These are phyloP conservation scores for Platanus orientalis DNA, from an alignment of 164 flowering plant genomes.

Conservation along the genomic window DNA sequence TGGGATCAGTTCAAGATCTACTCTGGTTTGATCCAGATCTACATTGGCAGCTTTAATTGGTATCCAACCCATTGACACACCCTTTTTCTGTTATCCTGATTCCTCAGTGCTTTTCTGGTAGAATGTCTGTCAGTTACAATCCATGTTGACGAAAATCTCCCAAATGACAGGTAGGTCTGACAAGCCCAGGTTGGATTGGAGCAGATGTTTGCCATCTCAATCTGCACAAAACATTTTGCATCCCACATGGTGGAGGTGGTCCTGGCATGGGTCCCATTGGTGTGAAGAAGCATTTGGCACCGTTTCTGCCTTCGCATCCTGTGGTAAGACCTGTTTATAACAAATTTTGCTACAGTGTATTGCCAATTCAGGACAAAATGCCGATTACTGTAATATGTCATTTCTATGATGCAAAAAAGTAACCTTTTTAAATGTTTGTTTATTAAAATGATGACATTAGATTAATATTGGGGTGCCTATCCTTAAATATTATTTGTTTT, in stretches of 20 bases:
- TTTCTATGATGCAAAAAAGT: not conserved
- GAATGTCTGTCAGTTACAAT: not conserved
- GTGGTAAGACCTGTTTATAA: constrained; percentile 53
- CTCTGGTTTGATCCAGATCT: no score
- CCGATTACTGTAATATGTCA: not conserved
- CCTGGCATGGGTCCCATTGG: constrained; percentile 99
- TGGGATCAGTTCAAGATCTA: no score
- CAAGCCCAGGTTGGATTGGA: constrained; percentile 96
- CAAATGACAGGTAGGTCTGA: constrained; percentile 79
- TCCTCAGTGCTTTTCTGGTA: not conserved
- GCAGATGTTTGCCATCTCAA: constrained; percentile 99
- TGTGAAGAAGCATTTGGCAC: constrained; percentile 97
- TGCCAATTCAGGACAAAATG: no score
- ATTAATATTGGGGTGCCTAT: no score
- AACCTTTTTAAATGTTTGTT: not conserved
- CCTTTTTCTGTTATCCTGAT: no score
- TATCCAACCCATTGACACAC: no score
- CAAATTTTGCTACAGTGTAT: not conserved
- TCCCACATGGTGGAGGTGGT: constrained; percentile 99
- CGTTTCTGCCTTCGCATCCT: constrained; percentile 95
- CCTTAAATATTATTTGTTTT: no score
- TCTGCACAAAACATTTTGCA: constrained; percentile 98
- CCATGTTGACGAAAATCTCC: not conserved
- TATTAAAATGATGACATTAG: no score
- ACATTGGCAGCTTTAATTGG: no score